Evolutionary conservation across 1,139 yeast species (phyloP).

Genomic region (Taphrina pruni): DNA sequence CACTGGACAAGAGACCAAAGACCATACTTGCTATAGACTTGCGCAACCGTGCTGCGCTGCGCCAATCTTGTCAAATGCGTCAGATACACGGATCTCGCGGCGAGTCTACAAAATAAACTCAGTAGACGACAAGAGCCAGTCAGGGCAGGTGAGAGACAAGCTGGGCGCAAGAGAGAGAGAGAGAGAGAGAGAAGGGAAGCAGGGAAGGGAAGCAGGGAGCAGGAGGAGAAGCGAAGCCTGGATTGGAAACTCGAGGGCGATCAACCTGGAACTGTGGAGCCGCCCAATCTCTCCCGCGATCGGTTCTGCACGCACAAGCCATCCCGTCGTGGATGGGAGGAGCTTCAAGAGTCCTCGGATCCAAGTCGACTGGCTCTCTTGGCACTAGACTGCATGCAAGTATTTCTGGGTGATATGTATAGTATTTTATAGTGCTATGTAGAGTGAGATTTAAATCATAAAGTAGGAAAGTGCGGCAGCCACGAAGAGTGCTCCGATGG

Average conservation of each 20-base stretch:
- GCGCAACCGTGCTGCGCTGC: background rate
- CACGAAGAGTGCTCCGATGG: slow-evolving; percentile 5
- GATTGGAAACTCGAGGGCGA: slow-evolving; percentile 4
- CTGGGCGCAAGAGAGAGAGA: background rate
- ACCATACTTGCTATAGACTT: slow-evolving; percentile 9
- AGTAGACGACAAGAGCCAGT: too few relatives aligned
- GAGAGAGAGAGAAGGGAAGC: background rate
- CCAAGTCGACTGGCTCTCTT: too few relatives aligned
- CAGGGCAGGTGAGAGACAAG: background rate
- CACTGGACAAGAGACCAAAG: slow-evolving; percentile 27
- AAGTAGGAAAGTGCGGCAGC: slow-evolving; percentile 16
- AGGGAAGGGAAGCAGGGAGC: background rate
- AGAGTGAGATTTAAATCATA: background rate
- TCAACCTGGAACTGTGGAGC: background rate
- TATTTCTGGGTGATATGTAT: background rate
- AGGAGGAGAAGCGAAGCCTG: slow-evolving; percentile 4
- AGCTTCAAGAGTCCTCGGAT: too few relatives aligned
- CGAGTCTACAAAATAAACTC: too few relatives aligned
- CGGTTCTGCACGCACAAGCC: background rate
- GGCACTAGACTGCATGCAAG: too few relatives aligned
- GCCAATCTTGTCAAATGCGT: background rate
- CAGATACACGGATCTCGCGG: background rate
- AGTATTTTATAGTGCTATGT: background rate
- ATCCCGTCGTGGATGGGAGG: too few relatives aligned
- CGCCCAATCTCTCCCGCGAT: slow-evolving; percentile 10